phyloP scores from a whole-genome alignment of 257 asterid species.

The Fraxinus americana region DNA sequence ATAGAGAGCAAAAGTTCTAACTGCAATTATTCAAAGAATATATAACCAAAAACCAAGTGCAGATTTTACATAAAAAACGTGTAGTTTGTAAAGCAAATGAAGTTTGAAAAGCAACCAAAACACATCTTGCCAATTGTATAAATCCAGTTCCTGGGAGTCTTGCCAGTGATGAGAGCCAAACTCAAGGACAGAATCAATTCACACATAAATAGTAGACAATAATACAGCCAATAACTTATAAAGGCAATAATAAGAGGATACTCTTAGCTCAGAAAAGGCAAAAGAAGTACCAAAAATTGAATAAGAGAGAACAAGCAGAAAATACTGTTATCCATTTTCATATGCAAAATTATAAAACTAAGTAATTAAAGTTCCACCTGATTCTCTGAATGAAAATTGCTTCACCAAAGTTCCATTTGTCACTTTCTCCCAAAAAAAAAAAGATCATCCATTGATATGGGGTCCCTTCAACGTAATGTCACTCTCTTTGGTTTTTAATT shows the following conservation, averaged over 20 bases:
- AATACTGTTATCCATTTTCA: background rate
- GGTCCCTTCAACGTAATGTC: background rate
- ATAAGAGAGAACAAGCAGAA: background rate
- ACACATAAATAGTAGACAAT: conserved; percentile 1
- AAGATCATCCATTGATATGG: background rate
- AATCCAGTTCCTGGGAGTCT: background rate
- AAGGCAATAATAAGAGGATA: background rate
- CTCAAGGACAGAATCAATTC: conserved; percentile 6
- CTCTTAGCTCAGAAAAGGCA: background rate
- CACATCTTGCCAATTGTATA: background rate
- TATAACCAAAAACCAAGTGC: conserved; percentile 3
- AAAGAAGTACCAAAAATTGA: background rate
- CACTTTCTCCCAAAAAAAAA: background rate
- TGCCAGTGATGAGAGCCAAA: conserved; percentile 2
- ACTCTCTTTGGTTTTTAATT: background rate
- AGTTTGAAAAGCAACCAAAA: conserved; percentile 11
- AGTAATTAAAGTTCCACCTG: background rate
- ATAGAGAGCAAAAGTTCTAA: conserved; percentile 17
- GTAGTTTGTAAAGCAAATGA: background rate
- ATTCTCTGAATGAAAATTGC: background rate
- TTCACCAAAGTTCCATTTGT: background rate
- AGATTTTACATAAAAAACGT: background rate
- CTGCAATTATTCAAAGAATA: conserved; percentile 21
- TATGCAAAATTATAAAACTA: background rate
- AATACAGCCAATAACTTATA: background rate